Evolutionary conservation across 306 rosid genomes (phyloP), one percentile per base, ranked within the genome.

Genomic region (Amphicarpaea edgeworthii): DNA sequence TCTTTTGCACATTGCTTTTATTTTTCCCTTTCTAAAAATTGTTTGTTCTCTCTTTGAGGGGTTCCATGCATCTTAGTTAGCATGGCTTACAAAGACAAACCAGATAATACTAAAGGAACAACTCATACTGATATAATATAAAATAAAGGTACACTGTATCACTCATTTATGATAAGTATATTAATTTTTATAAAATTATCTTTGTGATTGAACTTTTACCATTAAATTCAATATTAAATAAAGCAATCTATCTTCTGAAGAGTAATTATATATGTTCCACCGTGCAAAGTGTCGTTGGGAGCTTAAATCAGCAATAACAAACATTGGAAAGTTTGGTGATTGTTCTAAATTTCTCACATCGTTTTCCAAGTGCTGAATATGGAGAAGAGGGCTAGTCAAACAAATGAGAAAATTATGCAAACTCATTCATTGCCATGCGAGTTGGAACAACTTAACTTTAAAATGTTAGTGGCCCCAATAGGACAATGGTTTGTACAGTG

Each of bases 351-450:
- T 72, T 79, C 85, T 2, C 83, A 79, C 75, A 82, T 85, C 86
- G 70, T 78, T 82, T 82, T 85, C 88, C 17, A 70, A 78, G 54
- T 75, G 77, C 84, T 74, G 30, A 57, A 70, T 78, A 78, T 75
- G 77, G 84, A 57, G 77, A 78, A 78, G 82, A 82, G 81, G 81
- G 79, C 73, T 81, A 82, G 86, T 85, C 86, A 85, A 85, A 75
- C 82, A 70, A 51, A 64, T 64, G 79, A 80, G 43, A 59, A 81
- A 74, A 73, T 69, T 74, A 77, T 58, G 72, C 65, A 61, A 68
- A 55, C 73, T 75, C 86, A 74, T 69, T 68, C 86, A 79, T 69
- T 68, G 72, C 72, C 75, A 74, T 78, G 63, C 42, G 67, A 65
- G 41, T 55, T 72, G 55, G 80, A 78, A 50, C 54, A 30, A 58